A percentile compares a stretch with the other conserved stretches of the same genome.
These are phyloP conservation scores for Fusarium denticulatum DNA, from an alignment of 2,329 filamentous ascomycete genomes.

Conservation along the genomic window DNA sequence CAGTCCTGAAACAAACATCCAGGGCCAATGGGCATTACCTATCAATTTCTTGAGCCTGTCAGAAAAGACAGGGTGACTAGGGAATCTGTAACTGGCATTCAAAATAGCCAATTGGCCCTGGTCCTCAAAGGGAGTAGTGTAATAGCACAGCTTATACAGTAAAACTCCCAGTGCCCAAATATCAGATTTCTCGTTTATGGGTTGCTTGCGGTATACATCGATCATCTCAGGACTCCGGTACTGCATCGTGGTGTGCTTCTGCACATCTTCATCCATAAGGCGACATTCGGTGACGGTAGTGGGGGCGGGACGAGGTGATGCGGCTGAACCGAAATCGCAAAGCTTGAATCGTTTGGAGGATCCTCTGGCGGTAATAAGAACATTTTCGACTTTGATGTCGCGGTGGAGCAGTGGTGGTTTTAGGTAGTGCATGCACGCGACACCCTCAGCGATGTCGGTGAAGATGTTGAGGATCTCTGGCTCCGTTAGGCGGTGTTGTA, in stretches of 20 bases:
- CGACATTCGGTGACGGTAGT: conserved; percentile 89
- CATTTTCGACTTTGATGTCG: conserved; percentile 97
- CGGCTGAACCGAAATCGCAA: conserved; percentile 96
- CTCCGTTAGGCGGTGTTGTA: conserved; percentile 96
- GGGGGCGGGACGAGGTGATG: conserved; percentile 83
- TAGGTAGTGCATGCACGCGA: conserved; percentile 99
- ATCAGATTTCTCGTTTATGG: conserved; percentile 98
- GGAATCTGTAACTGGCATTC: conserved; percentile 94
- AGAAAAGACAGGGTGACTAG: conserved; percentile 87
- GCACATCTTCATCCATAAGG: conserved; percentile 94
- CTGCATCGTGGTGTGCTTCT: conserved; percentile 95
- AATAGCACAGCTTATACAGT: conserved; percentile 98
- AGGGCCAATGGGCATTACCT: conserved; percentile 59
- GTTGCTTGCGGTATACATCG: conserved; percentile 94
- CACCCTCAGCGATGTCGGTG: conserved; percentile 92
- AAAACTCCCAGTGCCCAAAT: conserved; percentile 97
- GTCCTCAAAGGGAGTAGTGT: conserved; percentile 98
- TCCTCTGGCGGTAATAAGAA: conserved; percentile 80
- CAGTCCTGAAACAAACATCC: conserved; percentile 17
- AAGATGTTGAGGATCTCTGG: conserved; percentile 98
- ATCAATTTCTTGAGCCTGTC: conserved; percentile 90
- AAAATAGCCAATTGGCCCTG: conserved; percentile 97
- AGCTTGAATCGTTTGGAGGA: conserved; percentile 87
- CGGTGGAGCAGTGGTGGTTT: conserved; percentile 92
- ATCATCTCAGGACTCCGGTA: conserved; percentile 99